Percentiles rank a stretch among this genome's conserved stretches.
These are phyloP conservation scores for Ilyonectria mors-panacis DNA, from an alignment of 2,329 filamentous ascomycete species.

Conservation along the genomic window DNA sequence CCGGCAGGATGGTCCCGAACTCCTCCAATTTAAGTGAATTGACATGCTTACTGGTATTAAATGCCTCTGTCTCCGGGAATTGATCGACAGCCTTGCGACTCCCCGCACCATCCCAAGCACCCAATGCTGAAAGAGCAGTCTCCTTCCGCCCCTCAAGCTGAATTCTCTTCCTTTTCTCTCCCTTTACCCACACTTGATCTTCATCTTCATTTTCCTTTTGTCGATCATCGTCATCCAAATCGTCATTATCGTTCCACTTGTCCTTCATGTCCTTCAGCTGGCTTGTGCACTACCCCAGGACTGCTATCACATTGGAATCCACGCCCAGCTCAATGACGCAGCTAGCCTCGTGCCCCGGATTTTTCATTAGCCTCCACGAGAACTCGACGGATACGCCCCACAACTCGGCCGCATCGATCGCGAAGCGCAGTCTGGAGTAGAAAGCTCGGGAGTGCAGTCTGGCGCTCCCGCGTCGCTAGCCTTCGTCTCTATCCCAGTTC, in stretches of 20 bases:
- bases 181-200: slow-evolving; percentile 11
- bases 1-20: not conserved
- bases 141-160: not conserved
- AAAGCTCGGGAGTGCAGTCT: slow-evolving; percentile 10
- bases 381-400: slow-evolving; percentile 12
- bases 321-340: slow-evolving; percentile 21
- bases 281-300: slow-evolving; percentile 31
- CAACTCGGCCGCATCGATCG: slow-evolving; percentile 13
- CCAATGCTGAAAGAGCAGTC: not conserved
- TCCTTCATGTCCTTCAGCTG: slow-evolving; percentile 25
- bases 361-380: not conserved
- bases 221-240: slow-evolving; percentile 34
- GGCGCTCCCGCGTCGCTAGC: slow-evolving; percentile 36
- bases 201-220: slow-evolving; percentile 31
- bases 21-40: not conserved
- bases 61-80: not conserved
- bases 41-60: not conserved
- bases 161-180: slow-evolving; percentile 22
- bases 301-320: slow-evolving; percentile 10
- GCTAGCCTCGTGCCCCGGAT: slow-evolving; percentile 8
- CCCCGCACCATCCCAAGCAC: not conserved
- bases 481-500: slow-evolving; percentile 23
- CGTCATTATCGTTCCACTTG: slow-evolving; percentile 38
- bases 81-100: not conserved
- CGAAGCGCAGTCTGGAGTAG: slow-evolving; percentile 12